A percentile compares a stretch with the other conserved stretches of the same genome.
Conservation (phyloP, 768 basidiomycete species). For the Roridomyces roridus region DNA sequence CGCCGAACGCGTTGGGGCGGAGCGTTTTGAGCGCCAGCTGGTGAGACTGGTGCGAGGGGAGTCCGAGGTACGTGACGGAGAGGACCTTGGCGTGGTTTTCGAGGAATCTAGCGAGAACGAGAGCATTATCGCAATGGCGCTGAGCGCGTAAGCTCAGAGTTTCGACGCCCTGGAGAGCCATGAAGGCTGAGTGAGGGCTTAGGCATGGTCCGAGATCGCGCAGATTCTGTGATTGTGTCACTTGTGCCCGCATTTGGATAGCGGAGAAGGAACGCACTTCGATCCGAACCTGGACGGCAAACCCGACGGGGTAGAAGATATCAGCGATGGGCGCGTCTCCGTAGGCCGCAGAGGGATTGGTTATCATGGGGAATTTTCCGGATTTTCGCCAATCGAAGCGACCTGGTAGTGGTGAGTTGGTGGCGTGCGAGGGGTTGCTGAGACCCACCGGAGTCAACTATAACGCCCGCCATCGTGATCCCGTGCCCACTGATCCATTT, state of each 20-base stretch:
- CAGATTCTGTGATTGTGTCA: not conserved
- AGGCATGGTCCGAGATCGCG: slow-evolving; percentile 26
- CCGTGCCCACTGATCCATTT: slow-evolving; percentile 47
- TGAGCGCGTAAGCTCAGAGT: slow-evolving; percentile 63
- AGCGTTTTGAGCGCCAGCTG: slow-evolving; percentile 32
- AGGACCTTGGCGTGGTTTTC: slow-evolving; percentile 36
- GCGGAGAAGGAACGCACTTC: slow-evolving; percentile 15
- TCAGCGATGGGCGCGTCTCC: slow-evolving; percentile 59
- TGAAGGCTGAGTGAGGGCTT: slow-evolving; percentile 43
- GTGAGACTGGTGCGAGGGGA: slow-evolving; percentile 37
- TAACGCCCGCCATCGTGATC: slow-evolving; percentile 63
- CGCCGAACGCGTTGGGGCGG: slow-evolving; percentile 33
- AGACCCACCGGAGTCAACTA: slow-evolving; percentile 57
- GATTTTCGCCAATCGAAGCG: slow-evolving; percentile 60
- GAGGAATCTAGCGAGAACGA: slow-evolving; percentile 36
- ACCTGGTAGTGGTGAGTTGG: slow-evolving; percentile 33
- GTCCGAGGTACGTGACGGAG: slow-evolving; percentile 41
- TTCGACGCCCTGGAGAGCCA: slow-evolving; percentile 36
- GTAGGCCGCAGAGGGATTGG: slow-evolving; percentile 60
- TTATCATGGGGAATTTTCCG: slow-evolving; percentile 62
- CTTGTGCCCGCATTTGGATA: not conserved
- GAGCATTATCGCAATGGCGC: slow-evolving; percentile 60
- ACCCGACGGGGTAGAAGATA: slow-evolving; percentile 54
- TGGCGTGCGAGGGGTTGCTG: not conserved
- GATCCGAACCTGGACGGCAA: slow-evolving; percentile 56